Conservation (phyloP, 805 yeast genomes). For the Candida takata region DNA sequence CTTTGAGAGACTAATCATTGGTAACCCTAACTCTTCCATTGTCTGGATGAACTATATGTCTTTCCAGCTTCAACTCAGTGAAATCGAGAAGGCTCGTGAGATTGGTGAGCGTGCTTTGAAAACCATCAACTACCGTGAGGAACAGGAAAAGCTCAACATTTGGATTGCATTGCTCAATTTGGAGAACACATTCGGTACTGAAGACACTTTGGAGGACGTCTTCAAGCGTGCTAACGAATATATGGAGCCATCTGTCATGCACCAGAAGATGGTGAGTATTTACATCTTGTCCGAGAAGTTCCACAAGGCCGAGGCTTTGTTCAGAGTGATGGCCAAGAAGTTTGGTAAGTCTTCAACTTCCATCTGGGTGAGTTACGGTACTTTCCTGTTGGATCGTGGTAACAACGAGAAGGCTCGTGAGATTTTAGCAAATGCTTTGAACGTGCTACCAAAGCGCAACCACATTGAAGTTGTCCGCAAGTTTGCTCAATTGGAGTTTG, state of each 20-base stretch:
- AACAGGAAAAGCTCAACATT: constrained; percentile 84
- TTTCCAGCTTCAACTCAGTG: constrained; percentile 91
- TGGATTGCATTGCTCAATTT: constrained; percentile 94
- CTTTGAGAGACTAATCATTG: constrained; percentile 85
- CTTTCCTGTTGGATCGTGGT: constrained; percentile 58
- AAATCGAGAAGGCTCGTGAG: constrained; percentile 89
- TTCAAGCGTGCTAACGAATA: constrained; percentile 83
- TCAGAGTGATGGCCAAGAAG: constrained; percentile 63
- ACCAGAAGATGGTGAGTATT: constrained; percentile 71
- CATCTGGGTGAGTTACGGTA: constrained; percentile 80
- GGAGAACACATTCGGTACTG: constrained; percentile 89
- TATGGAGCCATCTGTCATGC: constrained; percentile 83
- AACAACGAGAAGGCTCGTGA: constrained; percentile 56
- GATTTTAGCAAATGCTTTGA: constrained; percentile 68
- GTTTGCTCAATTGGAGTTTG: constrained; percentile 83
- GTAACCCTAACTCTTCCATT: constrained; percentile 89
- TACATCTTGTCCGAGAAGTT: constrained; percentile 66
- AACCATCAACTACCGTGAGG: constrained; percentile 85
- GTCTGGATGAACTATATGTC: constrained; percentile 99
- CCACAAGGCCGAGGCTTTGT: constrained; percentile 63
- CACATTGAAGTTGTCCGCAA: constrained; percentile 78
- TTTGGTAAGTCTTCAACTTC: constrained; percentile 63
- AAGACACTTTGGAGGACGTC: constrained; percentile 69
- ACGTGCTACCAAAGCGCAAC: constrained; percentile 59
- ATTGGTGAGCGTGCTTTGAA: constrained; percentile 88